A percentile compares a stretch with the other conserved stretches of the same genome.
Evolutionary conservation across 306 rosid genomes (phyloP).

Genomic region (Echinosophora koreensis): DNA sequence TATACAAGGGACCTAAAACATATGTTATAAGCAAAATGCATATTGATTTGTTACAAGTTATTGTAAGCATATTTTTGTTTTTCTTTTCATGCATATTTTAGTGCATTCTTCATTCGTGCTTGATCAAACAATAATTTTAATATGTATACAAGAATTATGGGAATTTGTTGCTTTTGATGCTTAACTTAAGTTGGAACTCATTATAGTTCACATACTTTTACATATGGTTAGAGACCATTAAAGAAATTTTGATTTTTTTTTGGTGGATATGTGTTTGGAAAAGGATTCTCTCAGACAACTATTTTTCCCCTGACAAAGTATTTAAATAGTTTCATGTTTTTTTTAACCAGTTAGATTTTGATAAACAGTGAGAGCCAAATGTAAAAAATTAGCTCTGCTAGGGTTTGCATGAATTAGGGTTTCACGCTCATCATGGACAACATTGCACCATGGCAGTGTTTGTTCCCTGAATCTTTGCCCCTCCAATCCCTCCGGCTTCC

Average conservation of each 20-base stretch:
- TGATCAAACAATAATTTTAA: slow-evolving; percentile 18
- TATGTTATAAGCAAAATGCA: slow-evolving; percentile 25
- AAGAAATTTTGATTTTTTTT: slow-evolving; percentile 39
- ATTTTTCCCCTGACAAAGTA: neutral
- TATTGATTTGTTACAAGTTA: slow-evolving; percentile 3
- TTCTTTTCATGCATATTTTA: neutral
- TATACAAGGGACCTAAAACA: slow-evolving; percentile 22
- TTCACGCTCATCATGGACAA: too few relatives aligned
- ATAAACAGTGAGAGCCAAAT: too few relatives aligned
- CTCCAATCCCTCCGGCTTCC: too few relatives aligned
- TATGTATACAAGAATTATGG: slow-evolving; percentile 12
- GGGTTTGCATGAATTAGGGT: too few relatives aligned
- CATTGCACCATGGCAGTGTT: too few relatives aligned
- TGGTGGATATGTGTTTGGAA: neutral
- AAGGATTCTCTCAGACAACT: neutral
- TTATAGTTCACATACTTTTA: slow-evolving; percentile 20
- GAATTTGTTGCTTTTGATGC: slow-evolving; percentile 35
- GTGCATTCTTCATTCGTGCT: slow-evolving; percentile 10
- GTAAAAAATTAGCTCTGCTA: too few relatives aligned
- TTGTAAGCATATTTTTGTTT: neutral
- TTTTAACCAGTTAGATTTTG: too few relatives aligned
- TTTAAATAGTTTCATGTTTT: slow-evolving; percentile 36
- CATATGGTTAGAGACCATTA: slow-evolving; percentile 12
- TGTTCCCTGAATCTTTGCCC: too few relatives aligned
- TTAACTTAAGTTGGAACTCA: neutral